Conservation (phyloP, 345 rosid genomes). For the Camelina laxa region DNA sequence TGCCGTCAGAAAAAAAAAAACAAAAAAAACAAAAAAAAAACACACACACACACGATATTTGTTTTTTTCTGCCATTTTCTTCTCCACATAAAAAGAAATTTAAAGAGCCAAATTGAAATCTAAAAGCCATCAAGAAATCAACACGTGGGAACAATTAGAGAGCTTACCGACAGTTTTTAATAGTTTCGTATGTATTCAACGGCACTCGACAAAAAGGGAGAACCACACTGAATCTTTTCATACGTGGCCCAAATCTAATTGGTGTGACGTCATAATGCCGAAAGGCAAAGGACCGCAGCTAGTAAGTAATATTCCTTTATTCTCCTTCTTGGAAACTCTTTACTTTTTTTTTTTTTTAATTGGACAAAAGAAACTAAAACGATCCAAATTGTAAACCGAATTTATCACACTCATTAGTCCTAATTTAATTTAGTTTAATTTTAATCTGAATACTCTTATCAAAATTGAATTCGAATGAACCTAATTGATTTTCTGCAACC, state of each 20-base stretch:
- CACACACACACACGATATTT: slow-evolving; percentile 21
- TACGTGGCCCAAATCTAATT: slow-evolving; percentile 38
- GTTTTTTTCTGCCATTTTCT: background rate
- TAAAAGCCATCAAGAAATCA: slow-evolving; percentile 17
- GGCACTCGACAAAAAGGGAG: background rate
- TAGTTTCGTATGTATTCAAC: background rate
- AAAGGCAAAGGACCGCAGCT: slow-evolving; percentile 21
- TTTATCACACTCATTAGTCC: background rate
- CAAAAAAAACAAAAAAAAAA: too few relatives aligned
- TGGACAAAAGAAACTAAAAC: background rate
- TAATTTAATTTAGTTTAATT: background rate
- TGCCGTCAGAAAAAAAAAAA: background rate
- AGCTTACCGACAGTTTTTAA: slow-evolving; percentile 36
- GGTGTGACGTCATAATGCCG: slow-evolving; percentile 27
- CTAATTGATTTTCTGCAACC: too few relatives aligned
- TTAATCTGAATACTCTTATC: too few relatives aligned
- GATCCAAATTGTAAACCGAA: background rate
- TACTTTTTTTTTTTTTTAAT: background rate
- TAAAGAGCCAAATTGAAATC: background rate
- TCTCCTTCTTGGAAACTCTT: background rate
- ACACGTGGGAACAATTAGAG: slow-evolving; percentile 31
- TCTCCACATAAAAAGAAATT: slow-evolving; percentile 18
- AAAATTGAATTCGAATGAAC: too few relatives aligned
- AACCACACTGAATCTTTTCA: slow-evolving; percentile 18
- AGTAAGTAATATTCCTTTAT: background rate